Evolutionary conservation across 2,329 filamentous ascomycete species (phyloP), one percentile per base, ranked within the genome.

Genomic region (Fusarium chlamydosporum): DNA sequence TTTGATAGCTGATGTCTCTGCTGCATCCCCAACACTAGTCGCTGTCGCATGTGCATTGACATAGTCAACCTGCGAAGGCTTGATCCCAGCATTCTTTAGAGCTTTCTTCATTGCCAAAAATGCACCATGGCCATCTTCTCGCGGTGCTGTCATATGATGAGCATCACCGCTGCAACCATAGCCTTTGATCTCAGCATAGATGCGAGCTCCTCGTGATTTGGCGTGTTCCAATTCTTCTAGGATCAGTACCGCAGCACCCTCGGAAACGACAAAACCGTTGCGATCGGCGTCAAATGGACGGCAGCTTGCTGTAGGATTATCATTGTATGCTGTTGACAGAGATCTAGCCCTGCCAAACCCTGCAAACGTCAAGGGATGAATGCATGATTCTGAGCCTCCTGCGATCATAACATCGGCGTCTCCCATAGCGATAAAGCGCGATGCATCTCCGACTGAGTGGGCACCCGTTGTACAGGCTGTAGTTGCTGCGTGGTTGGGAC

Each of bases 391-490:
- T 10, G 95, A 89, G 29, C 95, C 95, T 41, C 96, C 96, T n/a
- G 96, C 94, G 10, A 99, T 82, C 94, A 99, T 98, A 56, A 98
- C 91, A 78, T 97, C 87, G 45, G 95, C 95, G 77, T 98, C 95
- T 8, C 94, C 94, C 75, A 90, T 90, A n/a, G 91, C 88, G 65
- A 99, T 95, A 77, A 97, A 93, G 18, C 95, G 89, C n/a, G 92
- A 90, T 7, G 96, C 96, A 78, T 99, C 96, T 18, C 95, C 96
- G 50, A 99, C 90, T 2, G 94, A 94, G 81, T 99, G 96, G 1
- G 95, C 93, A 12, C 96, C 96, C 0, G 96, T 99, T 1, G 96
- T 98, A 78, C 96, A 99, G 60, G 96, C 96, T 13, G 96, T 99
- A 0, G 95, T 97, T 38, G 89, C 93, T 3, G 95, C 89, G 79